Evolutionary conservation across 1,139 yeast species (phyloP).

Genomic region (Spathaspora sp.): DNA sequence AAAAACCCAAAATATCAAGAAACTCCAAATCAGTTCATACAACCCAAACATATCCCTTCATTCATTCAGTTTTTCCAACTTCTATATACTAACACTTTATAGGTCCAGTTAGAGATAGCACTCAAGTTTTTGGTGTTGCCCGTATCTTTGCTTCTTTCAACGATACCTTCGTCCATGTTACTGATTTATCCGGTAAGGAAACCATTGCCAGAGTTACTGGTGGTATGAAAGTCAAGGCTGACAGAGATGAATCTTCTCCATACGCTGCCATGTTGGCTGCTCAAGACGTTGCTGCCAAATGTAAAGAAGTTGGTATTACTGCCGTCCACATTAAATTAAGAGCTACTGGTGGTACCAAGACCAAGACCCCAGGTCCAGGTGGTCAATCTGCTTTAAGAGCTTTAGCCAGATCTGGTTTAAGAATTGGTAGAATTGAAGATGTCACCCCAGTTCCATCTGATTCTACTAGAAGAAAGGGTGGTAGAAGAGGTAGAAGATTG

Average conservation of each 20-base stretch:
- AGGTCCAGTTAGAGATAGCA: constrained; percentile 38
- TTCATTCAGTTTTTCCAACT: not conserved
- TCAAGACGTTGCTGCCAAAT: constrained; percentile 98
- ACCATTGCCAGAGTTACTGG: constrained; percentile 99
- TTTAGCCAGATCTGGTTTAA: constrained; percentile 99
- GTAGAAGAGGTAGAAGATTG: constrained; percentile 99
- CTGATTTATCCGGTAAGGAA: constrained; percentile 99
- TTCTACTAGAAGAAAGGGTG: constrained; percentile 99
- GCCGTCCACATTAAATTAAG: constrained; percentile 99
- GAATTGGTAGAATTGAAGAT: constrained; percentile 99
- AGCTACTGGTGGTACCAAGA: constrained; percentile 99
- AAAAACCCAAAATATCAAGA: too few relatives aligned
- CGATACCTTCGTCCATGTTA: constrained; percentile 99
- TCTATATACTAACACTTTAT: constrained; percentile 8
- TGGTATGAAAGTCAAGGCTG: constrained; percentile 99
- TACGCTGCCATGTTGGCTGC: constrained; percentile 99
- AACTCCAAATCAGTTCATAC: too few relatives aligned
- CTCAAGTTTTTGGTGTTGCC: constrained; percentile 99
- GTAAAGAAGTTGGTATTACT: constrained; percentile 99
- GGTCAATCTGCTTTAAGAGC: constrained; percentile 99
- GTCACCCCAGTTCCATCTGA: constrained; percentile 99
- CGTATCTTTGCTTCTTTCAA: constrained; percentile 99
- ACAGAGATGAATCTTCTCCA: constrained; percentile 99
- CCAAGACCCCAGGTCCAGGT: constrained; percentile 99
- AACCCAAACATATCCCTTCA: too few relatives aligned